phyloP scores from a whole-genome alignment of 169 alveolate species.

The Blepharisma undulans region DNA sequence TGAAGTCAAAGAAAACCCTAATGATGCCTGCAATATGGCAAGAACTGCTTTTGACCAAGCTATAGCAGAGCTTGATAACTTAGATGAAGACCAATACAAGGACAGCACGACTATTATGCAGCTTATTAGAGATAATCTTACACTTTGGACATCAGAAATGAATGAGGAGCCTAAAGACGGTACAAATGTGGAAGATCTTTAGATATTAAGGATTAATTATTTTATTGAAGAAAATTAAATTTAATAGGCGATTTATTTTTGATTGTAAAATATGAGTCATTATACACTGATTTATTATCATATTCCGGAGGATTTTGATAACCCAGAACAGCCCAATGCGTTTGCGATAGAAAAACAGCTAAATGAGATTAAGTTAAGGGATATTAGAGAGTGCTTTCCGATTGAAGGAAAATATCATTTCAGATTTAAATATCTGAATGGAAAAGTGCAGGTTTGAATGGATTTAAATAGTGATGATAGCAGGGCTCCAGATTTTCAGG shows the following conservation, averaged over 20 bases:
- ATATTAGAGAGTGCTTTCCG: slow-evolving; percentile 51
- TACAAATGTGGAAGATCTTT: slow-evolving; percentile 25
- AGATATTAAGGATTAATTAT: too few species aligned
- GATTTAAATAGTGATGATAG: slow-evolving; percentile 48
- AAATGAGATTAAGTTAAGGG: slow-evolving; percentile 48
- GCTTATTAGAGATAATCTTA: slow-evolving; percentile 94
- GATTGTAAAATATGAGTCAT: neutral
- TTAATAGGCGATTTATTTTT: too few species aligned
- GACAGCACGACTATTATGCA: slow-evolving; percentile 94
- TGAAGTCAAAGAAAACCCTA: slow-evolving; percentile 97
- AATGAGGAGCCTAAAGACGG: slow-evolving; percentile 60
- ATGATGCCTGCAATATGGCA: slow-evolving; percentile 98
- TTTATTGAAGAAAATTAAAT: too few species aligned
- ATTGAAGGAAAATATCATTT: slow-evolving; percentile 46
- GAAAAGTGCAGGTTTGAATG: slow-evolving; percentile 47
- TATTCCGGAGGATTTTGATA: slow-evolving; percentile 65
- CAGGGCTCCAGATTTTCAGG: slow-evolving; percentile 45
- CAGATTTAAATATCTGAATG: slow-evolving; percentile 45
- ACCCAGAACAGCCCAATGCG: slow-evolving; percentile 54
- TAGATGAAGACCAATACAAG: slow-evolving; percentile 94
- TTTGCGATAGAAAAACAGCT: slow-evolving; percentile 49
- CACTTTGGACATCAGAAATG: slow-evolving; percentile 96
- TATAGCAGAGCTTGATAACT: slow-evolving; percentile 94
- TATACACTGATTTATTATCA: slow-evolving; percentile 54
- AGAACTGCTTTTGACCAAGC: slow-evolving; percentile 96